phyloP scores from a whole-genome alignment of 257 asterid species.

The Solanum microdontum region DNA sequence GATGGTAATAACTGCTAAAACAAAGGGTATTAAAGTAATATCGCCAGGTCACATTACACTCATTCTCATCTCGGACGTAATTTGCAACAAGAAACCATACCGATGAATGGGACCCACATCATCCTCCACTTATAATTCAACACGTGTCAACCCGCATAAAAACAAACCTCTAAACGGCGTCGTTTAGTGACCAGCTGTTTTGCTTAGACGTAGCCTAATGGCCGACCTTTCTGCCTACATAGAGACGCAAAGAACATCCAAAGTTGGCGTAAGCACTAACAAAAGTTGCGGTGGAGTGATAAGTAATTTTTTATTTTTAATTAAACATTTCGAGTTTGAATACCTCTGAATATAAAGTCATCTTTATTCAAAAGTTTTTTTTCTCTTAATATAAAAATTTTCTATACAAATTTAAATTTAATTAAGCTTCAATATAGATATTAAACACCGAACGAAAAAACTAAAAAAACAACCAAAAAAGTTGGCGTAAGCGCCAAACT shows the following conservation, averaged over 20 bases:
- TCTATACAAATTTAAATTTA: too few species aligned
- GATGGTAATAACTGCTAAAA: not conserved
- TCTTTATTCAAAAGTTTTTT: too few species aligned
- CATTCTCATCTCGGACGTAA: slow-evolving; percentile 20
- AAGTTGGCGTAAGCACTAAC: slow-evolving; percentile 58
- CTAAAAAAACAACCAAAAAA: too few species aligned
- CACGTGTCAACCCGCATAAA: slow-evolving; percentile 5
- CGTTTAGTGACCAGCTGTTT: slow-evolving; percentile 19
- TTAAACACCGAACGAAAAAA: too few species aligned
- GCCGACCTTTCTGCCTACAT: slow-evolving; percentile 59
- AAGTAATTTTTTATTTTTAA: too few species aligned
- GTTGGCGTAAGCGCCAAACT: slow-evolving; percentile 62
- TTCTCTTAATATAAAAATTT: too few species aligned
- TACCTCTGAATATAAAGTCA: rapidly evolving
- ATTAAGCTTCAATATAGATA: too few species aligned
- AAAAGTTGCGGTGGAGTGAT: not conserved
- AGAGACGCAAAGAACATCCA: slow-evolving; percentile 72
- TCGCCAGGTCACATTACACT: not conserved
- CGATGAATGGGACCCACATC: slow-evolving; percentile 9
- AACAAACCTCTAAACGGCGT: slow-evolving; percentile 5
- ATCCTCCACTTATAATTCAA: not conserved
- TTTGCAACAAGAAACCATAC: slow-evolving; percentile 20
- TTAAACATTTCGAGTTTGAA: rapidly evolving
- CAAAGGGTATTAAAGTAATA: not conserved
- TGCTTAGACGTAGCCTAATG: slow-evolving; percentile 32